These are phyloP conservation scores for Termitomyces sp. DNA, from an alignment of 768 basidiomycete species.

Conservation along the genomic window DNA sequence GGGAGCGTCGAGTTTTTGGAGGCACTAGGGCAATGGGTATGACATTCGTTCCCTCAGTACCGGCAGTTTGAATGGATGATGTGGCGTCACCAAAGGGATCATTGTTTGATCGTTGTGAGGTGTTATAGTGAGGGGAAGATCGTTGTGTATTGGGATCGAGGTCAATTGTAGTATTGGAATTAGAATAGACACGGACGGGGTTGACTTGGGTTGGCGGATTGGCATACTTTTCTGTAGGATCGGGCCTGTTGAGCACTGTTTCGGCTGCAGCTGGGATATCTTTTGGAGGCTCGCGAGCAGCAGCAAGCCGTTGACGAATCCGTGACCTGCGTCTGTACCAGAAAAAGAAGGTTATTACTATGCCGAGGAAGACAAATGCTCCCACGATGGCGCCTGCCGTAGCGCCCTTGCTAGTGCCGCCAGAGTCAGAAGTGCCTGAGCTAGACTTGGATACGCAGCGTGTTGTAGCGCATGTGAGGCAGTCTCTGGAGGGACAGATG, in stretches of 20 bases:
- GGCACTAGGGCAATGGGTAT: constrained; percentile 82
- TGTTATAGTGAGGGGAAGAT: constrained; percentile 25
- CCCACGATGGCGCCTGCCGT: constrained; percentile 73
- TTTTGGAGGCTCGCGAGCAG: constrained; percentile 35
- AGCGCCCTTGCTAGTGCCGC: constrained; percentile 60
- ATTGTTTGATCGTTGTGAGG: constrained; percentile 29
- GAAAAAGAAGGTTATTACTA: constrained; percentile 47
- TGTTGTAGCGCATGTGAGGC: constrained; percentile 47
- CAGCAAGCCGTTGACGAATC: constrained; percentile 29
- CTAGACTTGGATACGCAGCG: constrained; percentile 38
- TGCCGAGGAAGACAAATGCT: constrained; percentile 51
- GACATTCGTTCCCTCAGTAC: constrained; percentile 77
- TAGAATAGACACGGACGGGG: constrained; percentile 44
- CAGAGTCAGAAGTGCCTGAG: constrained; percentile 19
- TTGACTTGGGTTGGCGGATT: constrained; percentile 29
- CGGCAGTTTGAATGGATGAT: constrained; percentile 82
- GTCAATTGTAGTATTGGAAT: constrained; percentile 49
- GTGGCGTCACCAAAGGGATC: constrained; percentile 78
- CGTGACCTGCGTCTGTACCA: constrained; percentile 60
- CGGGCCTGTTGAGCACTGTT: constrained; percentile 76
- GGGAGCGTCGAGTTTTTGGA: constrained; percentile 40
- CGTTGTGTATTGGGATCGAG: constrained; percentile 49
- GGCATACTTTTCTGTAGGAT: constrained; percentile 64
- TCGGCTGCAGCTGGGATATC: constrained; percentile 73
- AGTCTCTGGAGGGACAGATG: constrained; percentile 39